Percentiles rank a stretch among this genome's conserved stretches.
Evolutionary conservation across 1,284 basidiomycete species (phyloP).

Genomic region (Ganoderma lingzhi): DNA sequence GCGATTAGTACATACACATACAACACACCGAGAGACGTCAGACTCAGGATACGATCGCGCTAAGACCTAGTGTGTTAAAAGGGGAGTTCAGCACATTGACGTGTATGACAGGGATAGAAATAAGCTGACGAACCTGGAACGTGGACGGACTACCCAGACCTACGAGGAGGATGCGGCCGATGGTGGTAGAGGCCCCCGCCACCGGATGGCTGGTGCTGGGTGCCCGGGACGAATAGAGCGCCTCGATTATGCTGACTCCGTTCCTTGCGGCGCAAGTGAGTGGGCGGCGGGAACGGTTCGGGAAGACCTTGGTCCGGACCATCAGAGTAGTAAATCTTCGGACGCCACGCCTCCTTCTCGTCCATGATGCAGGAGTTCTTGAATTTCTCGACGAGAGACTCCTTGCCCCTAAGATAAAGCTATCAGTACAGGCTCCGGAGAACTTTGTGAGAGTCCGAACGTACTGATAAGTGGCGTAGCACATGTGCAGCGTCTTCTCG

Average conservation of each 20-base stretch:
- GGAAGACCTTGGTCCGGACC: conserved; percentile 77
- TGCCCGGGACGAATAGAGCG: conserved; percentile 58
- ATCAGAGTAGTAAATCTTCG: conserved; percentile 84
- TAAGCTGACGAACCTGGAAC: background rate
- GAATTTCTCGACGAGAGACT: conserved; percentile 86
- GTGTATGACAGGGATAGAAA: background rate
- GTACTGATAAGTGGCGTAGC: conserved; percentile 87
- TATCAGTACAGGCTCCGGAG: background rate
- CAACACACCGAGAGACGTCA: conserved; percentile 2
- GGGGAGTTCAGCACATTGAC: background rate
- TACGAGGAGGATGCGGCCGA: conserved; percentile 32
- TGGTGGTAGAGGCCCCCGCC: conserved; percentile 34
- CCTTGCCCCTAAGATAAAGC: conserved; percentile 70
- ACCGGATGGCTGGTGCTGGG: conserved; percentile 28
- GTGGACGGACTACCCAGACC: conserved; percentile 14
- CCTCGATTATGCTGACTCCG: conserved; percentile 79
- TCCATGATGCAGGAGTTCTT: conserved; percentile 89
- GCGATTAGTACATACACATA: conserved; percentile 12
- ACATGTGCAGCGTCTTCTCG: conserved; percentile 87
- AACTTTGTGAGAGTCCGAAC: conserved; percentile 37
- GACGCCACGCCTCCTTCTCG: conserved; percentile 80
- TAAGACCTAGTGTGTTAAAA: background rate
- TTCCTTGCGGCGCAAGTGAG: conserved; percentile 79
- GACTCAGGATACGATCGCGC: background rate
- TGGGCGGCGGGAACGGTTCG: conserved; percentile 84